Evolutionary conservation across 257 asterid genomes (phyloP).

Genomic region (Solanum chiquidenum): DNA sequence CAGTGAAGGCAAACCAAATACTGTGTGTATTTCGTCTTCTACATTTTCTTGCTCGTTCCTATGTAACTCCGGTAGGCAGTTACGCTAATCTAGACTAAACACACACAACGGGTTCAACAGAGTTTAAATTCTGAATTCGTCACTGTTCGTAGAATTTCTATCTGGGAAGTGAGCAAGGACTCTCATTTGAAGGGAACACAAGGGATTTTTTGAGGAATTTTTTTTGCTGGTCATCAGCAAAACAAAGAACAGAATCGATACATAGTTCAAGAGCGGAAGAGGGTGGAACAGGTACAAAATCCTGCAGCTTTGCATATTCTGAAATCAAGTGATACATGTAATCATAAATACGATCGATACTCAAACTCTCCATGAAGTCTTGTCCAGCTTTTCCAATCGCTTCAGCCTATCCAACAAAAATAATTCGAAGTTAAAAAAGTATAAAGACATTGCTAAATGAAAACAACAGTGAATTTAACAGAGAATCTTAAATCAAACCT

Average conservation of each 20-base stretch:
- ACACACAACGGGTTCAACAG: background rate
- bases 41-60: background rate
- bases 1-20: background rate
- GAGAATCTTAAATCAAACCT: background rate
- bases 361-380: slow-evolving; percentile 40
- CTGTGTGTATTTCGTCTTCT: background rate
- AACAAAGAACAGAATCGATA: slow-evolving; percentile 43
- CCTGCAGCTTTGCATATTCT: slow-evolving; percentile 48
- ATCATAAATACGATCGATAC: slow-evolving; percentile 52
- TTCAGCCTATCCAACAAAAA: slow-evolving; percentile 30
- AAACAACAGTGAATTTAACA: background rate
- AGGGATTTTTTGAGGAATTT: slow-evolving; percentile 28
- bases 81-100: background rate
- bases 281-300: slow-evolving; percentile 40
- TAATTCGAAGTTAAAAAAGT: background rate
- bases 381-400: slow-evolving; percentile 56
- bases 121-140: background rate
- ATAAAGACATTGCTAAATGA: background rate
- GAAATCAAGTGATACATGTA: slow-evolving; percentile 55
- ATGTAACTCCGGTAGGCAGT: background rate
- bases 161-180: slow-evolving; percentile 34
- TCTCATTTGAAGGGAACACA: slow-evolving; percentile 19
- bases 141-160: background rate
- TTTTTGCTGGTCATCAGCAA: slow-evolving; percentile 48
- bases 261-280: slow-evolving; percentile 34